Conservation (phyloP, 208 protist species). For the Wallacemonas collosoma region DNA sequence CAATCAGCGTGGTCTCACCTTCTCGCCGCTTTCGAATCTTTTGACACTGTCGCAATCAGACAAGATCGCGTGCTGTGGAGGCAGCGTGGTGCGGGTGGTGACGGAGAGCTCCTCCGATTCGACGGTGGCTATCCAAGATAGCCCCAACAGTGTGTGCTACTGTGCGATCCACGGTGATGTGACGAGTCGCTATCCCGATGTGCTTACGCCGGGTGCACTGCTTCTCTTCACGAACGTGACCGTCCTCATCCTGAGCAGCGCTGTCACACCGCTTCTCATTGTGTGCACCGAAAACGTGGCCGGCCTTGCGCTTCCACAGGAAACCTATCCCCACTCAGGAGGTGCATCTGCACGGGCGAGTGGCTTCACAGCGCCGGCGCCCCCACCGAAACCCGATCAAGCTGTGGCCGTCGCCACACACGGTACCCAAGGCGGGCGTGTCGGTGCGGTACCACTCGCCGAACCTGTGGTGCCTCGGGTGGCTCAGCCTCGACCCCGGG, state of each 20-base stretch:
- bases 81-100: conserved; percentile 64
- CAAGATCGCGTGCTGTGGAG: conserved; percentile 81
- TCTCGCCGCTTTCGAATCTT: conserved; percentile 58
- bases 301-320: conserved; percentile 70
- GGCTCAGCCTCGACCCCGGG: no score
- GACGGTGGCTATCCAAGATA: conserved; percentile 72
- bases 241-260: conserved; percentile 42
- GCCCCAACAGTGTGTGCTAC: conserved; percentile 51
- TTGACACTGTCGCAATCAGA: conserved; percentile 33
- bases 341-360: conserved; percentile 5
- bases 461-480: no score
- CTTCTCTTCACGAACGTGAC: conserved; percentile 75
- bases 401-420: no score
- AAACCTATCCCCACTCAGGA: conserved; percentile 8
- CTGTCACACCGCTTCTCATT: conserved; percentile 77
- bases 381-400: not conserved
- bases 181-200: conserved; percentile 70
- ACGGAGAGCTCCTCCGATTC: conserved; percentile 81
- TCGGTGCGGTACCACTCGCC: not conserved
- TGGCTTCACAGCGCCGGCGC: conserved; percentile 12
- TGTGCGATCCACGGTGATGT: conserved; percentile 82
- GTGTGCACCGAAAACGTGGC: conserved; percentile 76
- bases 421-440: not conserved
- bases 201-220: conserved; percentile 61
- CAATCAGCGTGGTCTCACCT: conserved; percentile 31